Evolutionary conservation across 2,329 filamentous ascomycete species (phyloP), one percentile per base, ranked within the genome.

Genomic region (Diplodia sapinea): DNA sequence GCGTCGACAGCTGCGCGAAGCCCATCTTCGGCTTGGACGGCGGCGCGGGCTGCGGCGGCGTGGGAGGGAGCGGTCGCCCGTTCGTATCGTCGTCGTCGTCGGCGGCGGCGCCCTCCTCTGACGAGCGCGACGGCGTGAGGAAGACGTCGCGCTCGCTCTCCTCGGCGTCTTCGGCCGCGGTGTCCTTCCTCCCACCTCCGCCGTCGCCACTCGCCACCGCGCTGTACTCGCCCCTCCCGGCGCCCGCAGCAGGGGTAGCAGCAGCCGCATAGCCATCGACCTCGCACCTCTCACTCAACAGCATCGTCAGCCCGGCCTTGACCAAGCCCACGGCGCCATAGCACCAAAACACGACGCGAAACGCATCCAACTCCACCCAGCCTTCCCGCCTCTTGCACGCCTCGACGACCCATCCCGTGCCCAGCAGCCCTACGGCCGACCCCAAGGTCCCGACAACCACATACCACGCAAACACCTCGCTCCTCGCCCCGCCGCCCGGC

Each of bases 1-100:
- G 80, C 2, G 76, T 78, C 5, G 86, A 87, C 23, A 93, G 87
- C 2, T 84, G 79, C 0, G 87, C 84, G 36, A 90, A 75, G 2
- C 29, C 56, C 17, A 47, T 40, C 31, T 65, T 66, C 5, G 31
- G 12, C 56, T 65, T 56, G 23, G 65, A 50, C 31, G 67, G 67
- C 43, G 70, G 65, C 17, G 67, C 64, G 36, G 69, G 57, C 13
- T 62, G 15, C 54, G 23, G 69, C 36, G 20, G 43, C 50, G 17
- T 52, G 17, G 56, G 72, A 40, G 47, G 59, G 15, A 29, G 26
- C 20, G 65, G n/a, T 9, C 23, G 40, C 33, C 68, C 50, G 55
- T 43, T 17, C 43, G 51, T 62, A 51, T 71, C 70, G 13, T 77
- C 74, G 17, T 71, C 68, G 13, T 70, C 68, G 2, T 64, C 69